Evolutionary conservation across 306 rosid species (phyloP).

Genomic region (Ochetophila trinervis): DNA sequence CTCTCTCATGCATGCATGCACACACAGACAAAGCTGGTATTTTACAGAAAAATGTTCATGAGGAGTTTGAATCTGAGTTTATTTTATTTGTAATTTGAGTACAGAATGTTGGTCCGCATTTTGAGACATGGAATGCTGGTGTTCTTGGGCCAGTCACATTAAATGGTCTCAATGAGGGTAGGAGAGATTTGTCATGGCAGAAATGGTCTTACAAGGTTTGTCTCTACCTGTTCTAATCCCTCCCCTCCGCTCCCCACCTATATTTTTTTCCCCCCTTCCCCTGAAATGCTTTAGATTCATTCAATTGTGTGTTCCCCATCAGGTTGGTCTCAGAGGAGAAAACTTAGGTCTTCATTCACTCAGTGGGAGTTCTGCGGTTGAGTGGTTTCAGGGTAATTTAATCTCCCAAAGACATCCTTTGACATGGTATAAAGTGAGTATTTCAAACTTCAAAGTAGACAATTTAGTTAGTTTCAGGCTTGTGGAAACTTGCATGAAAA

Average conservation of each 20-base stretch:
- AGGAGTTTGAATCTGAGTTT: slow-evolving; percentile 10
- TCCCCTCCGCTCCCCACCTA: too few relatives aligned
- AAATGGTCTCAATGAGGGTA: slow-evolving; percentile 85
- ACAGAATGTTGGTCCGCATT: slow-evolving; percentile 97
- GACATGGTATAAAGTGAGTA: slow-evolving; percentile 95
- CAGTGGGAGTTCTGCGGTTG: slow-evolving; percentile 89
- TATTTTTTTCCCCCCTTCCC: slow-evolving; percentile 11
- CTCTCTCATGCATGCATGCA: background rate
- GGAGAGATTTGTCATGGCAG: slow-evolving; percentile 95
- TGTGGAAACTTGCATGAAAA: slow-evolving; percentile 1
- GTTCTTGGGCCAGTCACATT: slow-evolving; percentile 84
- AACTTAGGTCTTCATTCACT: slow-evolving; percentile 85
- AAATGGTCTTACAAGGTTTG: slow-evolving; percentile 96
- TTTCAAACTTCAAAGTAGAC: slow-evolving; percentile 16
- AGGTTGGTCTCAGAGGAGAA: slow-evolving; percentile 97
- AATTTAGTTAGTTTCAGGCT: slow-evolving; percentile 2
- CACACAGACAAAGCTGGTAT: background rate
- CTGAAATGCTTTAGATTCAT: slow-evolving; percentile 29
- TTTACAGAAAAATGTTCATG: background rate
- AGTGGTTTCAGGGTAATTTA: slow-evolving; percentile 75
- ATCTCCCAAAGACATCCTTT: slow-evolving; percentile 72
- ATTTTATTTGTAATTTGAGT: slow-evolving; percentile 20
- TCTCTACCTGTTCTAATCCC: slow-evolving; percentile 1
- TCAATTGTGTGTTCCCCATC: slow-evolving; percentile 27
- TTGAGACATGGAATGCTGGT: slow-evolving; percentile 96